Percentiles rank a stretch among this genome's conserved stretches.
Conservation (phyloP, 2,329 filamentous ascomycete species). For the Pseudogymnoascus verrucosus region DNA sequence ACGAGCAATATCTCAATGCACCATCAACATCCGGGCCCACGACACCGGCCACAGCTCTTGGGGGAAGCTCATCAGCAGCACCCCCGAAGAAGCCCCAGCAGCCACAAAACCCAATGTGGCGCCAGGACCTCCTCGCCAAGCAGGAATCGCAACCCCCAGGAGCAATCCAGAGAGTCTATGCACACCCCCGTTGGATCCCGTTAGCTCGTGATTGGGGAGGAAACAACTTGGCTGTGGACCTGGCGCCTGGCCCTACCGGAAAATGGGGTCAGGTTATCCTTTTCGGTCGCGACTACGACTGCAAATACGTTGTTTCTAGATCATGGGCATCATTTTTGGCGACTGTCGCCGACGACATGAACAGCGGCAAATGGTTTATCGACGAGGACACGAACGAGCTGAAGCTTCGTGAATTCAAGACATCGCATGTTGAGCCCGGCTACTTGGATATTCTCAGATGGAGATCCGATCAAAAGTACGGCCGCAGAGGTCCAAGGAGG, state of each 20-base stretch:
- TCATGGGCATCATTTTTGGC: conserved; percentile 88
- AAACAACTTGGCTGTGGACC: conserved; percentile 90
- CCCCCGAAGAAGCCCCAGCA: conserved; percentile 55
- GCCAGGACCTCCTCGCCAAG: conserved; percentile 71
- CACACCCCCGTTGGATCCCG: conserved; percentile 92
- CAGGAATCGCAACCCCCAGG: conserved; percentile 85
- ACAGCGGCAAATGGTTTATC: conserved; percentile 81
- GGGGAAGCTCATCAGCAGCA: conserved; percentile 56
- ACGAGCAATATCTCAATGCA: conserved; percentile 67
- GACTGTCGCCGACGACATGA: conserved; percentile 80
- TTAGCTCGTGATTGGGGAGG: conserved; percentile 96
- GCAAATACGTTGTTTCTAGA: conserved; percentile 90
- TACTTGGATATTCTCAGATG: conserved; percentile 95
- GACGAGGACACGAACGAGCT: conserved; percentile 89
- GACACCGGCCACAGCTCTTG: conserved; percentile 63
- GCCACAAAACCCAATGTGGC: conserved; percentile 59
- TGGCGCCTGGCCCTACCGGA: conserved; percentile 81
- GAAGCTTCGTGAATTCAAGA: conserved; percentile 87
- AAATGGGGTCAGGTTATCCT: conserved; percentile 96
- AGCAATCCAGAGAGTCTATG: conserved; percentile 84
- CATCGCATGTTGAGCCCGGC: conserved; percentile 77
- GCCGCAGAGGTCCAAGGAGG: conserved; percentile 46
- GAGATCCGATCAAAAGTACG: conserved; percentile 93
- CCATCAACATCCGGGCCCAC: conserved; percentile 50
- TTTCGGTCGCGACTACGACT: conserved; percentile 95